Conservation (phyloP, 805 yeast species). For the Blastobotrys parvus region DNA sequence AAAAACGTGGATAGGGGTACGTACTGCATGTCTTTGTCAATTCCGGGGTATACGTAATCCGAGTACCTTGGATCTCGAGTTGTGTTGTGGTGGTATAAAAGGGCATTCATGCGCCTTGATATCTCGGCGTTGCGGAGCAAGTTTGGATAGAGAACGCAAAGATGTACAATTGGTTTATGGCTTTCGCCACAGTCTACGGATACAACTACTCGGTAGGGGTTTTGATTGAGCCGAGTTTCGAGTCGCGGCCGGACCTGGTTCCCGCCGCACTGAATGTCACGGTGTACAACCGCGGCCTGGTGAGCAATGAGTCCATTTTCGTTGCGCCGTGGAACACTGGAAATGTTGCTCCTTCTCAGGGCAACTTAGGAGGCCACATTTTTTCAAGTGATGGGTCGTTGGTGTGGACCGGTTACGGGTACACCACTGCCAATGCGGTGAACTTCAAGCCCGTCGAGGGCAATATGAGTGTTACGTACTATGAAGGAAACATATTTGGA, state of each 20-base stretch:
- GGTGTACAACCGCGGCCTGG: background rate
- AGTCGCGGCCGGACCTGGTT: background rate
- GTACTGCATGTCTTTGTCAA: too few relatives aligned
- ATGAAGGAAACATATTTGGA: background rate
- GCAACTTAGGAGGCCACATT: background rate
- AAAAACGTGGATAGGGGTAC: too few relatives aligned
- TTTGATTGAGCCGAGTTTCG: too few relatives aligned
- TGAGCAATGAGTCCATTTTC: background rate
- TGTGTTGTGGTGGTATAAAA: too few relatives aligned
- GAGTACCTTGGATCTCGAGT: too few relatives aligned
- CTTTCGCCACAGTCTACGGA: too few relatives aligned
- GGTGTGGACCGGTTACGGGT: constrained; percentile 2
- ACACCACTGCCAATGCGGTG: background rate
- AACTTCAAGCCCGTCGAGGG: constrained; percentile 3
- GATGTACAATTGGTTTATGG: too few relatives aligned
- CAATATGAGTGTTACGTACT: background rate
- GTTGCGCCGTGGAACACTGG: constrained; percentile 2
- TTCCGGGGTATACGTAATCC: too few relatives aligned
- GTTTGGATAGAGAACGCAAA: too few relatives aligned
- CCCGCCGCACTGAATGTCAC: background rate
- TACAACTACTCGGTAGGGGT: too few relatives aligned
- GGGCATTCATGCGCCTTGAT: too few relatives aligned
- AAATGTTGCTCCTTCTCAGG: background rate
- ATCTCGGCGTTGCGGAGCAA: too few relatives aligned
- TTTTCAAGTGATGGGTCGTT: background rate